Evolutionary conservation across 2,329 filamentous ascomycete species (phyloP).

Genomic region (Alternaria hordeiaustralica): DNA sequence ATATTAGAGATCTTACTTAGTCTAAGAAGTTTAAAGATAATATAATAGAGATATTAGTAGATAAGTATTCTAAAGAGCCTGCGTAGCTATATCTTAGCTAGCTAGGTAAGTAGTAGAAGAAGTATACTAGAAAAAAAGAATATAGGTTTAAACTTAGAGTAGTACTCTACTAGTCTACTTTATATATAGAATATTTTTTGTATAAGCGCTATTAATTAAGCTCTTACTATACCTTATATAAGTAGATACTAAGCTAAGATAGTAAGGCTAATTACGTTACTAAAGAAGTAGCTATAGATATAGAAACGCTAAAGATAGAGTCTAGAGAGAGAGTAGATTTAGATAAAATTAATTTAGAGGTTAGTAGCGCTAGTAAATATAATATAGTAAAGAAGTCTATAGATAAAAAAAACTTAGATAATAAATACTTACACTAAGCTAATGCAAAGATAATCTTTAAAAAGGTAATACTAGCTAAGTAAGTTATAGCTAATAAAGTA

Average conservation of each 20-base stretch:
- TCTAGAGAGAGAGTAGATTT: neutral
- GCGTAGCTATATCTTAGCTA: conserved; percentile 1
- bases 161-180: conserved; percentile 3
- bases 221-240: neutral
- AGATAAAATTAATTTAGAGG: neutral
- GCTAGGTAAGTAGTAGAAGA: neutral
- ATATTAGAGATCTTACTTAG: conserved; percentile 2
- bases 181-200: neutral
- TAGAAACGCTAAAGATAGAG: neutral
- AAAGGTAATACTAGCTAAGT: neutral
- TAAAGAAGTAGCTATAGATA: neutral
- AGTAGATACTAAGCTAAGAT: neutral
- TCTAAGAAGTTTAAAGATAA: conserved; percentile 1
- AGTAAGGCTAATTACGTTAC: neutral
- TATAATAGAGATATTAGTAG: neutral
- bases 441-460: neutral
- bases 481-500: too few species aligned
- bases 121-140: neutral
- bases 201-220: neutral
- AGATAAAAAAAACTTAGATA: neutral
- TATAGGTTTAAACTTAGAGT: neutral
- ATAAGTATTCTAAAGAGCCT: neutral
- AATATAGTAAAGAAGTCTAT: neutral
- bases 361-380: neutral
- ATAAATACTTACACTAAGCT: neutral